Base-by-base conservation (phyloP, 331 rosid genomes). In the Erythrophleum ivorense region DNA sequence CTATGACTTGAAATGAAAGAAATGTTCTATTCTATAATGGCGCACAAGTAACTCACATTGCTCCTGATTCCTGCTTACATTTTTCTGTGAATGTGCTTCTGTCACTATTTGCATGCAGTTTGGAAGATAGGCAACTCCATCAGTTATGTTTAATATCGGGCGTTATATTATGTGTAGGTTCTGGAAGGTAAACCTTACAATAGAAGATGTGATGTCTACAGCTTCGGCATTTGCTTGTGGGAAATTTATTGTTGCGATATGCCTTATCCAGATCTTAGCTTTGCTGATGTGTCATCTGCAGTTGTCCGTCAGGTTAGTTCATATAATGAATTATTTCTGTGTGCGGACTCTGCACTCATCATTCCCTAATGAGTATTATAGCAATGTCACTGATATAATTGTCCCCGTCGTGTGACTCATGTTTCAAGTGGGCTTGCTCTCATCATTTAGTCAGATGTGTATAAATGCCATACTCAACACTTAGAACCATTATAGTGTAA, bases 151-250 rank as follows among this genome's bases (percentile, higher is more conserved):
- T 77, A 65, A 78, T 77, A 11, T 15, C 78, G 78, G 21, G 19
- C 75, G 8, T 71, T 24, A 16, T 76, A 24, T 49, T 57, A 9
- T 79, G 33, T 84, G 78, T 68, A 95, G 99, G 99, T 95, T 88
- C 82, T 93, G 45, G 88, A 86, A 62, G 98, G 98, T 54, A 95
- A 91, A 87, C 97, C 98, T 38, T 95, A 93, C 81, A 91, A 89
- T 81, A 86, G 96, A 88, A 90, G 95, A 75, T 91, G 98, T 36
- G 99, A 95, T 79, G 99, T 95, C 83, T 95, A 95, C 83, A 95
- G 98, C 89, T 93, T 95, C 81, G 98, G 97, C 73, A 91, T 95
- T 83, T 95, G 99, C 90, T 84, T 95, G 73, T 95, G 98, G 94
- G 99, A 91, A 86, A 89, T 90, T 31, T 93, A 95, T 77, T 88